These are phyloP conservation scores for Aspergillus pseudoviridinutans DNA, from an alignment of 2,329 filamentous ascomycete species.

Conservation along the genomic window DNA sequence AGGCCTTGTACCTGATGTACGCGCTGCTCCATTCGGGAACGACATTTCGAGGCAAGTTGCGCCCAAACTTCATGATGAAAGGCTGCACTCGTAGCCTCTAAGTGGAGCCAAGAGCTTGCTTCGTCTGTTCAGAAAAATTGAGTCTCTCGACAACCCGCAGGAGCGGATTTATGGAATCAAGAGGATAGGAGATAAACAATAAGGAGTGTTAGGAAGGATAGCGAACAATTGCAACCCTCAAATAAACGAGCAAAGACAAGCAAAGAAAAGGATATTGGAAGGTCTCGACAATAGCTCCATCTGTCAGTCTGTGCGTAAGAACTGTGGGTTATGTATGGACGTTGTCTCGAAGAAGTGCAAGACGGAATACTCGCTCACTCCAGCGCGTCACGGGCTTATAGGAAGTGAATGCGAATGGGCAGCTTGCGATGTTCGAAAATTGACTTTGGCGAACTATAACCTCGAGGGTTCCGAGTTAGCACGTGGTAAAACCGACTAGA, in stretches of 20 bases:
- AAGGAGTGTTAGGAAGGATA: neutral
- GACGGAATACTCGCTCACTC: neutral
- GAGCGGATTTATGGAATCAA: neutral
- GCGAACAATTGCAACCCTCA: neutral
- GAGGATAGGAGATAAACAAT: neutral
- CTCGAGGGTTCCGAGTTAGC: neutral
- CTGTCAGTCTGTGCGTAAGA: neutral
- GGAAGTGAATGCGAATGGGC: neutral
- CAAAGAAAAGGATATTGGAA: neutral
- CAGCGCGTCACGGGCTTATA: neutral
- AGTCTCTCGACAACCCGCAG: neutral
- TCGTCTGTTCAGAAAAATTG: neutral
- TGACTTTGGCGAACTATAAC: neutral
- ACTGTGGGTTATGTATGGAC: neutral
- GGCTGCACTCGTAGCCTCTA: neutral
- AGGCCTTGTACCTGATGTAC: conserved; percentile 50
- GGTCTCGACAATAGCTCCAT: neutral
- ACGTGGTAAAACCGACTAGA: neutral
- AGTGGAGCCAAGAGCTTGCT: neutral
- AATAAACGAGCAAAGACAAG: neutral
- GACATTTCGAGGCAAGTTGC: conserved; percentile 47
- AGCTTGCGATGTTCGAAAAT: neutral
- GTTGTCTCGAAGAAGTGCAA: neutral
- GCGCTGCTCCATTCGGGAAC: conserved; percentile 49
- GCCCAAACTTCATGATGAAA: conserved; percentile 48